Evolutionary conservation across 2,329 filamentous ascomycete genomes (phyloP).

Genomic region (Balansia obtecta): DNA sequence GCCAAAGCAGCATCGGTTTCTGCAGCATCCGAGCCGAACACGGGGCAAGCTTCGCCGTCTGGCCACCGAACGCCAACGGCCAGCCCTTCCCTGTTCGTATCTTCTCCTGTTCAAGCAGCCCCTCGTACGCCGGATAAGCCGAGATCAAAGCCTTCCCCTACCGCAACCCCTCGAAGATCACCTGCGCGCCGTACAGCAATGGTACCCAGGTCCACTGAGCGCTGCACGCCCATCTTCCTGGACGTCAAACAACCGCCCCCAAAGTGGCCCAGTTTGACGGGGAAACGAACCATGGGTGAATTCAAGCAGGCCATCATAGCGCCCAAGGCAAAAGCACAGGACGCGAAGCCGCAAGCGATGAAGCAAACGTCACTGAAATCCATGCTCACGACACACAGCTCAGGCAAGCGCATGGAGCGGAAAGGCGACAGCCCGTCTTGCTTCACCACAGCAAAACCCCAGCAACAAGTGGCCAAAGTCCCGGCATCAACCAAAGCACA

Average conservation of each 20-base stretch:
- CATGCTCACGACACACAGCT: neutral
- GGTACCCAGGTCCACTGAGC: slow-evolving; percentile 5
- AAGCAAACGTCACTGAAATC: slow-evolving; percentile 1
- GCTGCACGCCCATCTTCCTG: slow-evolving; percentile 6
- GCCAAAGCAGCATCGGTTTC: neutral
- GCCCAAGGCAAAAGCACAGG: slow-evolving; percentile 1
- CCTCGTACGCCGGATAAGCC: slow-evolving; percentile 4
- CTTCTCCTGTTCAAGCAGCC: neutral
- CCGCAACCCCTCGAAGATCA: neutral
- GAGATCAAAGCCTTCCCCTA: neutral
- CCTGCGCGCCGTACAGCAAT: neutral
- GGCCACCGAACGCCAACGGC: neutral
- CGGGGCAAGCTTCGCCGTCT: neutral
- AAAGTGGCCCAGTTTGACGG: neutral
- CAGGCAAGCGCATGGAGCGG: neutral
- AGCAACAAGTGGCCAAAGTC: neutral
- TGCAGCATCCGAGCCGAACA: neutral
- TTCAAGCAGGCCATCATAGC: slow-evolving; percentile 6
- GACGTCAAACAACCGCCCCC: neutral
- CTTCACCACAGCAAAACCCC: neutral
- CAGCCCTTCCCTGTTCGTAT: slow-evolving; percentile 2
- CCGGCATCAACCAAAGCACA: neutral
- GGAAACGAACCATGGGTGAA: slow-evolving; percentile 6
- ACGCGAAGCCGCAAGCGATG: neutral
- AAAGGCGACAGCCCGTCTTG: neutral